Percentiles rank a stretch among this genome's conserved stretches.
phyloP scores from a whole-genome alignment of 2,329 filamentous ascomycete species.

The Calycina herbarum region DNA sequence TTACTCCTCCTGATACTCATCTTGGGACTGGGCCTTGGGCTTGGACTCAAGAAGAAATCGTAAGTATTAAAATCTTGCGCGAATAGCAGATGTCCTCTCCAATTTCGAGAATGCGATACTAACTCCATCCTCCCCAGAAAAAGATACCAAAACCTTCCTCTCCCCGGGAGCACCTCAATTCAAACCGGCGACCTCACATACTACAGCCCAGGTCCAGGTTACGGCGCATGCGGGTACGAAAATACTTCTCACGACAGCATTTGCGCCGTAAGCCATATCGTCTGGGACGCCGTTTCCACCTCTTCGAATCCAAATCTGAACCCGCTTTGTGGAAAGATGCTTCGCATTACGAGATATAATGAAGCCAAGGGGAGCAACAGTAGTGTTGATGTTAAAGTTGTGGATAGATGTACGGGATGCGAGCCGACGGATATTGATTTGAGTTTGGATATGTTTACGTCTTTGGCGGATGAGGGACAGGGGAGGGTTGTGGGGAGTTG shows the following conservation, averaged over 20 bases:
- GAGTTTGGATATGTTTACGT: conserved; percentile 44
- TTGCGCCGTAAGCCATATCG: conserved; percentile 64
- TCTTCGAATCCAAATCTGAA: conserved; percentile 62
- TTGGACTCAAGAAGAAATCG: conserved; percentile 11
- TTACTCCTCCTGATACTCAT: conserved; percentile 17
- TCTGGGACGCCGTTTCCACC: conserved; percentile 60
- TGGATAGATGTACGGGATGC: conserved; percentile 58
- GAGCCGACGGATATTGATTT: conserved; percentile 44
- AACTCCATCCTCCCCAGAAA: neutral
- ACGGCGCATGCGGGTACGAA: conserved; percentile 68
- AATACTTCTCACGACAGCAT: conserved; percentile 57
- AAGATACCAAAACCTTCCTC: conserved; percentile 45
- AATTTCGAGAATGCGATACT: neutral
- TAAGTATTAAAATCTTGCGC: neutral
- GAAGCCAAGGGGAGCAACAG: conserved; percentile 49
- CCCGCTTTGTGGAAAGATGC: conserved; percentile 64
- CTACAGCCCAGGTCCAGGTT: conserved; percentile 60
- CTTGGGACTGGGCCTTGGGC: conserved; percentile 24
- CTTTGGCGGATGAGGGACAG: conserved; percentile 47
- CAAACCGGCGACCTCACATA: conserved; percentile 69
- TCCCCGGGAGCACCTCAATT: conserved; percentile 51
- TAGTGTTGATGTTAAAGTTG: conserved; percentile 62
- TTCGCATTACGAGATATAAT: conserved; percentile 58
- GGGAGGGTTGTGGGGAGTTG: conserved; percentile 42
- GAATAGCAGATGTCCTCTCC: neutral